Base-by-base conservation (phyloP, 2,329 filamentous ascomycete species). In the Botryotinia narcissicola region DNA sequence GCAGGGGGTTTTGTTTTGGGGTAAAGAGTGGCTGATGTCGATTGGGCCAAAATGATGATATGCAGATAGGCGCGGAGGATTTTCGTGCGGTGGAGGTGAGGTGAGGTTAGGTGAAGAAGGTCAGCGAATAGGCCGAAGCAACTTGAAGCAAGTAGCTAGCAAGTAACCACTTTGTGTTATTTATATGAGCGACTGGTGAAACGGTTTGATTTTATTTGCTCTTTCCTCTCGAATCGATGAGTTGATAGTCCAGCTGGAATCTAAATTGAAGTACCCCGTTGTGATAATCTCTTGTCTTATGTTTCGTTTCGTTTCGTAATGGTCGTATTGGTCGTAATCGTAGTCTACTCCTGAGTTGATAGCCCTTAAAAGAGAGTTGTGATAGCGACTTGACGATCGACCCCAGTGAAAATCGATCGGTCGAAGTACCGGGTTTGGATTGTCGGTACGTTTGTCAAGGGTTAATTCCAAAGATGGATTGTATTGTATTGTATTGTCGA, bases 21-120 rank as follows among this genome's bases (percentile, higher is more conserved):
- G 62, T 48, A 72, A 18, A 35, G 22, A 63, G 62, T 72, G 71
- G 71, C 71, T 60, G 40, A 67, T 67, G 61, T 29, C n/a, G 25
- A 68, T 62, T 63, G 69, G 40, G 57, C 12, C 59, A 46, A 61
- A 67, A 54, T n/a, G 70, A 68, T 40, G 70, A 63, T 51, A 44
- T 68, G 71, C 63, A 72, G 71, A 72, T 72, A 72, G 71, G 71
- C 71, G 71, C 71, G 51, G 51, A 60, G 62, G 71, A 72, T 67
- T 57, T 29, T 72, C 51, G 64, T 72, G 62, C 25, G 51, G 51
- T 57, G 51, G 51, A 57, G 44, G n/a, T 44, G 69, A 62, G 60
- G 63, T n/a, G 59, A 42, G 42, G 32, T 71, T n/a, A 51, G 70
- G 51, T 59, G 48, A 60, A 29, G 32, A 29, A 22, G 60, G 60